Evolutionary conservation across 2,329 filamentous ascomycete genomes (phyloP).

Genomic region (Penicillium digitatum): DNA sequence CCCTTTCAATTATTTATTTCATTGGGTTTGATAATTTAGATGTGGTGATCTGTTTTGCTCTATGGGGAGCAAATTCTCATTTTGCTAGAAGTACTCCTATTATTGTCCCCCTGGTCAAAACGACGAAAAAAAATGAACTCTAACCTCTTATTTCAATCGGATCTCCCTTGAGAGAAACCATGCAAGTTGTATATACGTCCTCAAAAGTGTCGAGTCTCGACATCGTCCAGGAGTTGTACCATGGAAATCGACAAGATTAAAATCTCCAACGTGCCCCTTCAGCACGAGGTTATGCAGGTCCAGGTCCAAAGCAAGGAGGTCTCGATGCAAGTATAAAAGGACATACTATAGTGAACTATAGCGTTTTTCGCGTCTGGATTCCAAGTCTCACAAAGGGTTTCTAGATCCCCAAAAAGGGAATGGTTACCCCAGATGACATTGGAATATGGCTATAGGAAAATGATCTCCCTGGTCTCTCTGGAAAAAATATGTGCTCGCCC

Average conservation of each 20-base stretch:
- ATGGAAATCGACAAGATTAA: not conserved
- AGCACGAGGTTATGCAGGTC: conserved; percentile 7
- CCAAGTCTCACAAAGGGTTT: not conserved
- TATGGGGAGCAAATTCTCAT: not conserved
- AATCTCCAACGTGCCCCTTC: not conserved
- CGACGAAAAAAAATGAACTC: not conserved
- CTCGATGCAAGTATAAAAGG: not conserved
- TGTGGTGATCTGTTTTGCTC: not conserved
- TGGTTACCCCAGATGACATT: not conserved
- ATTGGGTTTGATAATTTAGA: not conserved
- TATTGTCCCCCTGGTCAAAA: too few species aligned
- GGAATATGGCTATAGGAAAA: conserved; percentile 1
- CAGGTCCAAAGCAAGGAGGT: not conserved
- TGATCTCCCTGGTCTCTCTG: not conserved
- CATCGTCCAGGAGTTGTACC: not conserved
- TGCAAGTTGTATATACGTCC: not conserved
- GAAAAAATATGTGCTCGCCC: not conserved
- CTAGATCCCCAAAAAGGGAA: not conserved
- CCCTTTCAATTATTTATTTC: too few species aligned
- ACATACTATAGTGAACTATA: not conserved
- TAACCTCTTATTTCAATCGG: too few species aligned
- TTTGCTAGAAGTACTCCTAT: not conserved
- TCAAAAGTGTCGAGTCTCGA: not conserved
- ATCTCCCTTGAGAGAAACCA: too few species aligned
- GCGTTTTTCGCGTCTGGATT: not conserved